Evolutionary conservation across 306 rosid species (phyloP).

Genomic region (Prunus mume): DNA sequence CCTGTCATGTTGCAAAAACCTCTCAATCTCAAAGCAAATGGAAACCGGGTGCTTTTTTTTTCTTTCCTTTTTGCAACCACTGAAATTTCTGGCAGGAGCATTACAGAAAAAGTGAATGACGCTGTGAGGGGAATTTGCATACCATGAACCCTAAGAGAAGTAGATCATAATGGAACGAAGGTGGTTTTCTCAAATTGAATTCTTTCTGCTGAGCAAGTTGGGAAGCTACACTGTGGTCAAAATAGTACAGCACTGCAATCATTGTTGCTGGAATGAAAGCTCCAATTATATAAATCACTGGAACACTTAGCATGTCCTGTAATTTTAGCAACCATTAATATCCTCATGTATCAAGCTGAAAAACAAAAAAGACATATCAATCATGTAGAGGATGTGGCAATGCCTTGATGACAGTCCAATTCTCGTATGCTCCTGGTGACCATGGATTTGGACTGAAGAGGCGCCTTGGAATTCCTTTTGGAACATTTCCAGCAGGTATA

Average conservation of each 20-base stretch:
- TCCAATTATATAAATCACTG: slow-evolving; percentile 65
- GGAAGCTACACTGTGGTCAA: slow-evolving; percentile 87
- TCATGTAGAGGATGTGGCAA: slow-evolving; percentile 8
- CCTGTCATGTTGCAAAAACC: slow-evolving; percentile 44
- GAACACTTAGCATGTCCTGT: slow-evolving; percentile 80
- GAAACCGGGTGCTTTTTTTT: neutral
- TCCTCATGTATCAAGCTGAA: slow-evolving; percentile 5
- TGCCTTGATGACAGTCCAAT: slow-evolving; percentile 78
- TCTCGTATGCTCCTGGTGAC: slow-evolving; percentile 68
- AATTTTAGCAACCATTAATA: slow-evolving; percentile 17
- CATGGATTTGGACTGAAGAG: slow-evolving; percentile 88
- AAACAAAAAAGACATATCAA: neutral
- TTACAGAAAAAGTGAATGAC: neutral
- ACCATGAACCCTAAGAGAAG: slow-evolving; percentile 88
- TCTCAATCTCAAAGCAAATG: slow-evolving; percentile 4
- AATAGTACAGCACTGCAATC: slow-evolving; percentile 83
- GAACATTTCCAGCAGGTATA: slow-evolving; percentile 55
- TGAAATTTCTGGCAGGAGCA: neutral
- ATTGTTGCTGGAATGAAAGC: slow-evolving; percentile 81
- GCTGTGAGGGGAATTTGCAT: slow-evolving; percentile 17
- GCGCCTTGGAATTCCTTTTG: slow-evolving; percentile 74
- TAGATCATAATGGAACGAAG: slow-evolving; percentile 78
- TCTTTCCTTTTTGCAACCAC: neutral
- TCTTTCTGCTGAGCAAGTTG: slow-evolving; percentile 88
- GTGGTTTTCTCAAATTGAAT: slow-evolving; percentile 74